Conservation (phyloP, 768 basidiomycete species). For the Cubamyces sp. region DNA sequence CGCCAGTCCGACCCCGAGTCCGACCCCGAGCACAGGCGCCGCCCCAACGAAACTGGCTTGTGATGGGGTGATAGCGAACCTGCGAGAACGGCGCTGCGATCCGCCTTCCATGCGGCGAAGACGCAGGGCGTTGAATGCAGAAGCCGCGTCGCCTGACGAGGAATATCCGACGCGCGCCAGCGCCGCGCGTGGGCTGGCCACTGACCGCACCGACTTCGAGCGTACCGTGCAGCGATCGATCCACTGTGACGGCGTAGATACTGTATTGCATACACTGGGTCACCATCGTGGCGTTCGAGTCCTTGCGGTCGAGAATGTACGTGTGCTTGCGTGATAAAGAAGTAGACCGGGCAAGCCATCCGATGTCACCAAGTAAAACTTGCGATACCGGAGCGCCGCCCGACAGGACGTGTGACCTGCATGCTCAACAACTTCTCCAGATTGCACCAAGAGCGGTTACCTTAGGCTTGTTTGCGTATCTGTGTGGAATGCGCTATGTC, state of each 20-base stretch:
- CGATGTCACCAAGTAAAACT: neutral
- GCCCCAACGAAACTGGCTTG: neutral
- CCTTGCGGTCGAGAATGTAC: neutral
- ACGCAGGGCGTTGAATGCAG: conserved; percentile 14
- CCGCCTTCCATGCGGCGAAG: conserved; percentile 14
- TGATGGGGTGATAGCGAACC: conserved; percentile 12
- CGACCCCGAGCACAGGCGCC: neutral
- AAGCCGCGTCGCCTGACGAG: conserved; percentile 18
- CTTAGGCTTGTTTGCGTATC: neutral
- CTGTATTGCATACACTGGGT: no score
- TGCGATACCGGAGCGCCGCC: conserved; percentile 9
- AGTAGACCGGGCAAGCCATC: neutral
- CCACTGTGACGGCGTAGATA: neutral
- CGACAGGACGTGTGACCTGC: neutral
- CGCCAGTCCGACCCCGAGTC: neutral
- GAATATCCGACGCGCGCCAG: conserved; percentile 9
- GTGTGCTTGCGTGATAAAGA: neutral
- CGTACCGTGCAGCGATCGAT: neutral
- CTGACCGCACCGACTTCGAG: neutral
- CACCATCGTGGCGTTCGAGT: neutral
- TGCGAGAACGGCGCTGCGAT: conserved; percentile 18
- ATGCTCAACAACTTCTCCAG: neutral
- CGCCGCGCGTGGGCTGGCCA: no score
- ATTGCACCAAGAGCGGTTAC: neutral
- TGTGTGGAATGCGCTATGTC: neutral